These are phyloP conservation scores for Sarocladium kiliense DNA, from an alignment of 2,329 filamentous ascomycete genomes.

Conservation along the genomic window DNA sequence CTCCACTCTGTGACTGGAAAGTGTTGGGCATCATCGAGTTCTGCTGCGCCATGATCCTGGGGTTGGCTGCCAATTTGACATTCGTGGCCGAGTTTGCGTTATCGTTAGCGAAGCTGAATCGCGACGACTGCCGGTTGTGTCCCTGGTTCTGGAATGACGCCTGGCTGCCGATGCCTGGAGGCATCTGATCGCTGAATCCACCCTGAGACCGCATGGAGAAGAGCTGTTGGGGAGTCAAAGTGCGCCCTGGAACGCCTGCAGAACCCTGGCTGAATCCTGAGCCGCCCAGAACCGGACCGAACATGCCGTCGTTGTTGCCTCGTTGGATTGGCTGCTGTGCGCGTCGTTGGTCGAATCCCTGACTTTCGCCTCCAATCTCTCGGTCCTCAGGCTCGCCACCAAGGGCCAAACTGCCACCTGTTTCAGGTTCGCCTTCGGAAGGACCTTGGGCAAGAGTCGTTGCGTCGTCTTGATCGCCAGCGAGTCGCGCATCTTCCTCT, in stretches of 20 bases:
- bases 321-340: slow-evolving; percentile 77
- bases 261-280: slow-evolving; percentile 43
- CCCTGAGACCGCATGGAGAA: slow-evolving; percentile 61
- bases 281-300: slow-evolving; percentile 44
- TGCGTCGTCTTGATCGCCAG: slow-evolving; percentile 43
- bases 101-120: slow-evolving; percentile 85
- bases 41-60: slow-evolving; percentile 78
- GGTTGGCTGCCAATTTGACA: slow-evolving; percentile 73
- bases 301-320: slow-evolving; percentile 45
- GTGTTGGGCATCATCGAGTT: slow-evolving; percentile 76
- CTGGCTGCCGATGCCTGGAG: slow-evolving; percentile 49
- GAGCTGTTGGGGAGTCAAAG: slow-evolving; percentile 76
- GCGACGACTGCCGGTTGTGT: slow-evolving; percentile 78
- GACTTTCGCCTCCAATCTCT: slow-evolving; percentile 47
- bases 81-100: slow-evolving; percentile 42
- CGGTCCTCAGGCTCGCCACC: slow-evolving; percentile 89
- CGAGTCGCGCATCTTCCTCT: slow-evolving; percentile 54
- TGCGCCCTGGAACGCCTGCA: slow-evolving; percentile 55
- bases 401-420: slow-evolving; percentile 77
- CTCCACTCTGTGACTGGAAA: slow-evolving; percentile 50
- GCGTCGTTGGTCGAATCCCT: slow-evolving; percentile 51
- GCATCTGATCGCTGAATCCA: slow-evolving; percentile 55
- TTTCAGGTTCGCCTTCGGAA: slow-evolving; percentile 72
- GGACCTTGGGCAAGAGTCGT: slow-evolving; percentile 35
- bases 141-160: slow-evolving; percentile 47